Conservation (phyloP, 2,329 filamentous ascomycete species). For the Dactylellina haptotyla region DNA sequence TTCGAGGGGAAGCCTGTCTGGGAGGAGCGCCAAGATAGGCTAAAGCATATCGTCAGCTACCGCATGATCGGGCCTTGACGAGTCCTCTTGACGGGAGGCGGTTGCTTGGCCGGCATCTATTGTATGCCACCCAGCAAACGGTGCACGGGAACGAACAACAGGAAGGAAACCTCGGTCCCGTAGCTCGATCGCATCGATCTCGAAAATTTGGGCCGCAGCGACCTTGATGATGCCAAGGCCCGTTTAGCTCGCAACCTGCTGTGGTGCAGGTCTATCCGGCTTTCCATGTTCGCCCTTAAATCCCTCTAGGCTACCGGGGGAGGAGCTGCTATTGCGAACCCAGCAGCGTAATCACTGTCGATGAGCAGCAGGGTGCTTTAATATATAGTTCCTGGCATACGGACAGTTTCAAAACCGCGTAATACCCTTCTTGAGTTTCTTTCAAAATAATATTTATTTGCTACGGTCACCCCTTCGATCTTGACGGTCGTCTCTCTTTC, state of each 20-base stretch:
- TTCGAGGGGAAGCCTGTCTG: conserved; percentile 32
- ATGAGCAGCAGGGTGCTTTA: background rate
- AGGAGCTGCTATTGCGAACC: conserved; percentile 22
- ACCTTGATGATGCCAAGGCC: conserved; percentile 6
- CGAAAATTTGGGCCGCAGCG: background rate
- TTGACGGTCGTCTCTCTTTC: no score
- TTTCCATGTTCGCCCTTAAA: conserved; percentile 5
- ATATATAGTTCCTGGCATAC: background rate
- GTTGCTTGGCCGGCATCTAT: no score
- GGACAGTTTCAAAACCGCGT: background rate
- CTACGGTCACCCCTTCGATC: no score
- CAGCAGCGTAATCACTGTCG: conserved; percentile 25
- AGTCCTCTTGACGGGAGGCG: background rate
- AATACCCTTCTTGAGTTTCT: no score
- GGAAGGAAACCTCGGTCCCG: no score
- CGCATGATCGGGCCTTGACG: conserved; percentile 16
- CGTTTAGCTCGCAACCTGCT: background rate
- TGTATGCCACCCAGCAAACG: no score
- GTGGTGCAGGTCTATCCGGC: background rate
- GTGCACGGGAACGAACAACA: no score
- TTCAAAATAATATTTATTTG: no score
- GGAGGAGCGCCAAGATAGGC: conserved; percentile 20
- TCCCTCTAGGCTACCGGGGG: conserved; percentile 32
- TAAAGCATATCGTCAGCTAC: conserved; percentile 31
- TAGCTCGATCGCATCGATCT: background rate